Conservation (phyloP, 805 yeast genomes). For the Yamadazyma ubonensis region DNA sequence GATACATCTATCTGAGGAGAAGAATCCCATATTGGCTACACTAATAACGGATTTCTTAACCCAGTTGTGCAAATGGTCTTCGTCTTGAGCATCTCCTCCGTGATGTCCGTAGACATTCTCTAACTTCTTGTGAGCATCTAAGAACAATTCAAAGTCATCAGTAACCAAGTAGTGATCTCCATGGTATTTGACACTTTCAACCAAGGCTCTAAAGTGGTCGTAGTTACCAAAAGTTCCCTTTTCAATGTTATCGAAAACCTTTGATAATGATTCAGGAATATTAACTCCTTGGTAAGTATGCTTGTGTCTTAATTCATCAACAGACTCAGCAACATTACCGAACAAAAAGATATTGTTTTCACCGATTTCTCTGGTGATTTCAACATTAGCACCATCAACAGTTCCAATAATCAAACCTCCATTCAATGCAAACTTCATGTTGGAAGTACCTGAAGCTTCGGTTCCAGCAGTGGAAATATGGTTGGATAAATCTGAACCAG, state of each 20-base stretch:
- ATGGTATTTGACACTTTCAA: conserved; percentile 66
- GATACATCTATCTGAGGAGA: conserved; percentile 86
- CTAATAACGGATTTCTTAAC: conserved; percentile 68
- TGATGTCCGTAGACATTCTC: conserved; percentile 63
- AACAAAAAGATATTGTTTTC: conserved; percentile 90
- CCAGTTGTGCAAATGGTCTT: conserved; percentile 67
- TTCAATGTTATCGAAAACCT: conserved; percentile 68
- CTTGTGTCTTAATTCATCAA: conserved; percentile 76
- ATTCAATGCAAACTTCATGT: conserved; percentile 91
- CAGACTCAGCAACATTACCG: conserved; percentile 88
- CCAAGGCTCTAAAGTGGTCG: conserved; percentile 62
- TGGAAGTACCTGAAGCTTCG: conserved; percentile 94
- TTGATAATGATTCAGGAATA: conserved; percentile 57
- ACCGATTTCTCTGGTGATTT: conserved; percentile 89
- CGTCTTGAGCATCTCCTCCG: conserved; percentile 41
- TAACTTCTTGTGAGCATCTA: conserved; percentile 75
- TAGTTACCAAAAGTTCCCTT: conserved; percentile 70
- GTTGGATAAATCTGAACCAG: conserved; percentile 88
- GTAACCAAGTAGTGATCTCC: conserved; percentile 86
- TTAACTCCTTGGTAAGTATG: conserved; percentile 62
- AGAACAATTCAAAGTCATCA: conserved; percentile 85
- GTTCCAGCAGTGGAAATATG: conserved; percentile 98
- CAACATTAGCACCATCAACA: conserved; percentile 96
- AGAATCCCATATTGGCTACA: conserved; percentile 93
- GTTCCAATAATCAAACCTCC: conserved; percentile 95